Conservation (phyloP, 805 yeast genomes). For the Cyberlindnera amylophila region DNA sequence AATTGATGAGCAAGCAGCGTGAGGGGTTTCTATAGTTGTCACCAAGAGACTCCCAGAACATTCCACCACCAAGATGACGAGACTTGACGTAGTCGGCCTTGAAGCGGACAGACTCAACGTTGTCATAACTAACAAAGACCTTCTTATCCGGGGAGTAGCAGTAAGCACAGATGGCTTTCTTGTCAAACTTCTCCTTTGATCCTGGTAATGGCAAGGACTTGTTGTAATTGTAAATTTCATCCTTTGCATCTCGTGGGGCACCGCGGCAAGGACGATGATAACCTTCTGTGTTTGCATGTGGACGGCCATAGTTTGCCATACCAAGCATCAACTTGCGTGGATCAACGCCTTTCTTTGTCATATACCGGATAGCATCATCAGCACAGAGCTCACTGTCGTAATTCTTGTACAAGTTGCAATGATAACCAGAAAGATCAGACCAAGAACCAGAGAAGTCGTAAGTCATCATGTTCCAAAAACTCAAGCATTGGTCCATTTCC, state of each 20-base stretch:
- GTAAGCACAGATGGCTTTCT: conserved; percentile 48
- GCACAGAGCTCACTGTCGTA: conserved; percentile 41
- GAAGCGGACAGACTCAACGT: conserved; percentile 40
- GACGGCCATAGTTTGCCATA: conserved; percentile 81
- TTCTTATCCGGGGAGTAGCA: conserved; percentile 38
- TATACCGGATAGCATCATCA: conserved; percentile 43
- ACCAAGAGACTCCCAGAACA: conserved; percentile 95
- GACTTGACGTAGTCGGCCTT: conserved; percentile 59
- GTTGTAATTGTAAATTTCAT: conserved; percentile 52
- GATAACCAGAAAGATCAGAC: conserved; percentile 60
- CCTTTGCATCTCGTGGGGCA: not conserved
- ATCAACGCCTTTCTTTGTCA: conserved; percentile 40
- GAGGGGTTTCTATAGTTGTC: conserved; percentile 39
- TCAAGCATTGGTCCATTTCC: conserved; percentile 55
- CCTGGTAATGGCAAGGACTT: conserved; percentile 43
- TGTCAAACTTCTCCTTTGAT: conserved; percentile 49
- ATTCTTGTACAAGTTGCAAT: conserved; percentile 53
- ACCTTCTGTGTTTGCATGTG: conserved; percentile 40
- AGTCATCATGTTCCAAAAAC: conserved; percentile 85
- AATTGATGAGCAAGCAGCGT: conserved; percentile 42
- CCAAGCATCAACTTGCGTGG: conserved; percentile 66
- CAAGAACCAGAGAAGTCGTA: conserved; percentile 85
- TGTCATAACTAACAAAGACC: conserved; percentile 65
- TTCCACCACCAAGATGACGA: conserved; percentile 68
- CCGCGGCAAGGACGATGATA: conserved; percentile 43